Evolutionary conservation across 805 yeast species (phyloP).

Genomic region (Candida corydali): DNA sequence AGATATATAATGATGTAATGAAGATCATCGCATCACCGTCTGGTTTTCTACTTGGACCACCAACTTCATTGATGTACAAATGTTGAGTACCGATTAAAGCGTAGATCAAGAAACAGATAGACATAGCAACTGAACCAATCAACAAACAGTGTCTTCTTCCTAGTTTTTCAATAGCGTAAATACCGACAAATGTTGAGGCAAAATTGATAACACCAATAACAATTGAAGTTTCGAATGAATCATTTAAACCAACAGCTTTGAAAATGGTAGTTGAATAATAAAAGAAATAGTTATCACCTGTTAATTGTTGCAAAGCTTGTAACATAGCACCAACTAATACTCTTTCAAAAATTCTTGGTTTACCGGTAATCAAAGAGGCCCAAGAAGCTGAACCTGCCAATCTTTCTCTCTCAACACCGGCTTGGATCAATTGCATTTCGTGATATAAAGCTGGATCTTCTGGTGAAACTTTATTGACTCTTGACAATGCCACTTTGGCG

Average conservation of each 20-base stretch:
- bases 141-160: slow-evolving; percentile 49
- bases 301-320: slow-evolving; percentile 55
- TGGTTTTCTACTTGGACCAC: slow-evolving; percentile 36
- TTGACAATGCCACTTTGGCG: slow-evolving; percentile 52
- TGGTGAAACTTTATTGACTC: slow-evolving; percentile 48
- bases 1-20: slow-evolving; percentile 58
- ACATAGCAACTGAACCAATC: slow-evolving; percentile 44
- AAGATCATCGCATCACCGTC: slow-evolving; percentile 62
- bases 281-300: slow-evolving; percentile 60
- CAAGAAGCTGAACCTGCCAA: slow-evolving; percentile 63
- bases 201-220: slow-evolving; percentile 54
- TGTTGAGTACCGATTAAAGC: slow-evolving; percentile 57
- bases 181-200: slow-evolving; percentile 49
- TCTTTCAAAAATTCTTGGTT: slow-evolving; percentile 57
- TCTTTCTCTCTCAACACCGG: slow-evolving; percentile 57
- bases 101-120: slow-evolving; percentile 53
- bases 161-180: slow-evolving; percentile 44
- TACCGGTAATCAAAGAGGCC: slow-evolving; percentile 58
- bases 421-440: slow-evolving; percentile 51
- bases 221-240: slow-evolving; percentile 53
- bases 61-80: slow-evolving; percentile 25
- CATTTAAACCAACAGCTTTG: slow-evolving; percentile 43
- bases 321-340: slow-evolving; percentile 53
- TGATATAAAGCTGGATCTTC: slow-evolving; percentile 52
- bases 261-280: slow-evolving; percentile 58